Evolutionary conservation across 371 early-diverging fungal genomes (phyloP).

Genomic region (Smittium mucronatum): DNA sequence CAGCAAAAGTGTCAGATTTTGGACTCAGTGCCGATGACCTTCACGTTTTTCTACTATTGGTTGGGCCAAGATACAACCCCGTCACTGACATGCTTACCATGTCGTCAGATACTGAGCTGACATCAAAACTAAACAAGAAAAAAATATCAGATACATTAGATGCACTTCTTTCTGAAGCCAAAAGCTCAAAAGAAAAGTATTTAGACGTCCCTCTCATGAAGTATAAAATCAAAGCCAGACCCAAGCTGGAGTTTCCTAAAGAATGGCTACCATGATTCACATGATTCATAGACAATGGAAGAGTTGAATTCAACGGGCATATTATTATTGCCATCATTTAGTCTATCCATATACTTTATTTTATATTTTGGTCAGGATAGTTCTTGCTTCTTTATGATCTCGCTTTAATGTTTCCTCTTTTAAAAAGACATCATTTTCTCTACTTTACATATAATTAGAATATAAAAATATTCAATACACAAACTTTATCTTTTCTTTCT

Average conservation of each 20-base stretch:
- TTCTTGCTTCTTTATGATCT: too few species aligned
- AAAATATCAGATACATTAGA: constrained; percentile 23
- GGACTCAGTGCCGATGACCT: constrained; percentile 20
- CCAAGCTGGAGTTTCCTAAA: neutral
- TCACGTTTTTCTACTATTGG: constrained; percentile 32
- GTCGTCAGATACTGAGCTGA: constrained; percentile 22
- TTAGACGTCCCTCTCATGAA: neutral
- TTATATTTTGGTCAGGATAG: too few species aligned
- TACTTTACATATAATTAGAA: too few species aligned
- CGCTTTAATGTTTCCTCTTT: too few species aligned
- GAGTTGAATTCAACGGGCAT: too few species aligned
- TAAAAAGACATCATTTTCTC: too few species aligned
- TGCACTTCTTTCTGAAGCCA: constrained; percentile 24
- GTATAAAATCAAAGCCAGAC: neutral
- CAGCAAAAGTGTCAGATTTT: constrained; percentile 22
- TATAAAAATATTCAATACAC: too few species aligned
- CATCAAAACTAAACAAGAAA: constrained; percentile 29
- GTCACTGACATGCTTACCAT: constrained; percentile 30
- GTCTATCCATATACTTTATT: too few species aligned
- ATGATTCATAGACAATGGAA: too few species aligned
- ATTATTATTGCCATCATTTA: too few species aligned
- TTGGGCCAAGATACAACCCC: constrained; percentile 26
- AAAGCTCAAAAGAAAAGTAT: constrained; percentile 8
- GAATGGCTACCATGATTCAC: neutral
- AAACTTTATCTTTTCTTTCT: too few species aligned